These are phyloP conservation scores for Thermothielavioides terrestris DNA, from an alignment of 495 filamentous ascomycete species.

Conservation along the genomic window DNA sequence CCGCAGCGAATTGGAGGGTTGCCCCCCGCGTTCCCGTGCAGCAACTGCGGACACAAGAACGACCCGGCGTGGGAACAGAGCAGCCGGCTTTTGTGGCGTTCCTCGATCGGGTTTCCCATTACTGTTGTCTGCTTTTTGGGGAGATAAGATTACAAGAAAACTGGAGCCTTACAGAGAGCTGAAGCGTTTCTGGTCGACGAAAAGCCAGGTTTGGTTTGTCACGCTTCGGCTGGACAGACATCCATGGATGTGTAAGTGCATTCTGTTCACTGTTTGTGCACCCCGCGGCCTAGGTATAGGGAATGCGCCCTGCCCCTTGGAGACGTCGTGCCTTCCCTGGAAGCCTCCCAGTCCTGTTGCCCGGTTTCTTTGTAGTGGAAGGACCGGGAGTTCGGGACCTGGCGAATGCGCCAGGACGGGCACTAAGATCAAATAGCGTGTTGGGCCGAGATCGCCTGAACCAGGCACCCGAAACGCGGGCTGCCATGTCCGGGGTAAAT, in stretches of 20 bases:
- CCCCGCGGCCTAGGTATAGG: no score
- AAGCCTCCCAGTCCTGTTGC: no score
- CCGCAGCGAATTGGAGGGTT: slow-evolving; percentile 10
- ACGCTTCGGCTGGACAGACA: no score
- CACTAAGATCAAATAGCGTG: no score
- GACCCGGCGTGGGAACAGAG: neutral
- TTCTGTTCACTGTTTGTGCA: no score
- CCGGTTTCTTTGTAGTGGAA: no score
- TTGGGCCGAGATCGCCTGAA: neutral
- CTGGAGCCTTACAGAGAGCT: neutral
- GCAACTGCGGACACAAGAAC: slow-evolving; percentile 1
- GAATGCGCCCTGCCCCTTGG: no score
- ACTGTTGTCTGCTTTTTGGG: slow-evolving; percentile 3
- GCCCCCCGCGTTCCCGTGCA: slow-evolving; percentile 9
- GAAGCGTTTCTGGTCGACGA: neutral
- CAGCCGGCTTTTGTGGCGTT: slow-evolving; percentile 1
- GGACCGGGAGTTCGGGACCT: neutral
- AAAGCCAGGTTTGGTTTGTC: no score
- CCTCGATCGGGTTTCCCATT: neutral
- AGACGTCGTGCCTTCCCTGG: no score
- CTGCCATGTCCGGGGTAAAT: neutral
- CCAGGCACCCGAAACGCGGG: slow-evolving; percentile 1
- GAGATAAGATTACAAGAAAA: neutral
- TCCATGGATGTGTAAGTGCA: no score
- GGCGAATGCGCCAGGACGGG: neutral